These are phyloP conservation scores for Neurospora africana DNA, from an alignment of 495 filamentous ascomycete species.

Conservation along the genomic window DNA sequence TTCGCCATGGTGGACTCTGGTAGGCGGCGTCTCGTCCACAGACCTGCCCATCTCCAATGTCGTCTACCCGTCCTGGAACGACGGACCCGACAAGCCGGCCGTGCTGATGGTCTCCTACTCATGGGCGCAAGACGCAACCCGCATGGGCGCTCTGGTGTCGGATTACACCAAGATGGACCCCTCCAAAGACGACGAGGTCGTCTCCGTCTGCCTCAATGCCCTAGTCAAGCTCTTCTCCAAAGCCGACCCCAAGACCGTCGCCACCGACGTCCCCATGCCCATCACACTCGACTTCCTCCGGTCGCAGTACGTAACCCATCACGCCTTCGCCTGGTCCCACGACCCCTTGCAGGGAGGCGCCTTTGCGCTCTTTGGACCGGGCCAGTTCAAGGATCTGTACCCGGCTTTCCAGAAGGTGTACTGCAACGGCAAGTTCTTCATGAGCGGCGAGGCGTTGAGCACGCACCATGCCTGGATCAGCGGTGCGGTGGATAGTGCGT, in stretches of 20 bases:
- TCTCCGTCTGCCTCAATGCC: conserved; percentile 4
- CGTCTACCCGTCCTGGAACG: conserved; percentile 37
- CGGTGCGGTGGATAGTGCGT: conserved; percentile 23
- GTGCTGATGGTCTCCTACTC: conserved; percentile 35
- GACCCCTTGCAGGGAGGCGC: conserved; percentile 31
- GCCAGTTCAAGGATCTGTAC: conserved; percentile 30
- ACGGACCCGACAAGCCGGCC: conserved; percentile 17
- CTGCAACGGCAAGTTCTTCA: conserved; percentile 18
- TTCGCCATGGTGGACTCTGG: conserved; percentile 20
- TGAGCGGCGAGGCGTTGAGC: conserved; percentile 31
- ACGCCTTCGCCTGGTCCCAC: conserved; percentile 27
- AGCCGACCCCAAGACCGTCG: neutral
- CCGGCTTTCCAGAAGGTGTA: conserved; percentile 15
- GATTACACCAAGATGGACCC: conserved; percentile 12
- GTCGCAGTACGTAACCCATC: conserved; percentile 17
- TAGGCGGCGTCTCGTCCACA: conserved; percentile 25
- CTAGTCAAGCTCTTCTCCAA: conserved; percentile 4
- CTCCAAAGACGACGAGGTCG: conserved; percentile 11
- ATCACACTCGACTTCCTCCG: conserved; percentile 6
- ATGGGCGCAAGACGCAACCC: conserved; percentile 32
- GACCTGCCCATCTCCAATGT: conserved; percentile 28
- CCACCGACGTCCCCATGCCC: conserved; percentile 2
- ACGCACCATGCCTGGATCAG: conserved; percentile 35
- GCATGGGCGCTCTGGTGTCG: conserved; percentile 25
- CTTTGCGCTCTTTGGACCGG: conserved; percentile 36